phyloP scores from a whole-genome alignment of 108 stramenopile species.

The Pseudonitzschia pungens region DNA sequence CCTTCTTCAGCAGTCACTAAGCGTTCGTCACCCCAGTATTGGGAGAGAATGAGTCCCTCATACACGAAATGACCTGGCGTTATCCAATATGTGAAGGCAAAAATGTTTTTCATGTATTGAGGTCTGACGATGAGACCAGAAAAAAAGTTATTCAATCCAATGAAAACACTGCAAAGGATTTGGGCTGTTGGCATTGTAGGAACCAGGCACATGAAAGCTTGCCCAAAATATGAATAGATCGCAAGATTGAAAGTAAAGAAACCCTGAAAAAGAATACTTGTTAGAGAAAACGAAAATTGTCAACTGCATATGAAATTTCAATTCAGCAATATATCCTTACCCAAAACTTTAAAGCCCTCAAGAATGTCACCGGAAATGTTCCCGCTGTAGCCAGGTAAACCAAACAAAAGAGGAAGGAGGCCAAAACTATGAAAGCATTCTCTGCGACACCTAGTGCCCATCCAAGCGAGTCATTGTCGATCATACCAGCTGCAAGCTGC shows the following conservation, averaged over 20 bases:
- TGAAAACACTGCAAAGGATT: constrained; percentile 66
- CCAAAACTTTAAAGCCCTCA: constrained; percentile 34
- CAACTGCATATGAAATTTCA: not conserved
- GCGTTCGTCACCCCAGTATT: constrained; percentile 47
- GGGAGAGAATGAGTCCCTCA: constrained; percentile 62
- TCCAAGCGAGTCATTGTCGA: constrained; percentile 53
- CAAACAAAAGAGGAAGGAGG: constrained; percentile 34
- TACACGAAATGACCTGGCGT: constrained; percentile 78
- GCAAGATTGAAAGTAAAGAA: constrained; percentile 76
- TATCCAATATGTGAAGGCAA: constrained; percentile 57
- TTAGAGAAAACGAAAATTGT: not conserved
- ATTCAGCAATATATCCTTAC: not conserved
- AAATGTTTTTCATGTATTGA: constrained; percentile 51
- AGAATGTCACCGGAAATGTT: constrained; percentile 33
- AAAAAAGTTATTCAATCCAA: constrained; percentile 80
- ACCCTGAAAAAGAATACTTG: constrained; percentile 33
- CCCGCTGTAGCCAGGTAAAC: constrained; percentile 28
- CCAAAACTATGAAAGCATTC: constrained; percentile 49
- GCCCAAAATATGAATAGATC: constrained; percentile 75
- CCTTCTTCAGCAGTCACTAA: constrained; percentile 34
- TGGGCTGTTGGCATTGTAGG: constrained; percentile 55
- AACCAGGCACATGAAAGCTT: constrained; percentile 75
- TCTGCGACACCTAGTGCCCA: constrained; percentile 66
- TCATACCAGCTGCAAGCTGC: constrained; percentile 72
- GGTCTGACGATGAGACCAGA: constrained; percentile 73